Conservation (phyloP, 805 yeast genomes). For the Metschnikowia drakensbergensis region DNA sequence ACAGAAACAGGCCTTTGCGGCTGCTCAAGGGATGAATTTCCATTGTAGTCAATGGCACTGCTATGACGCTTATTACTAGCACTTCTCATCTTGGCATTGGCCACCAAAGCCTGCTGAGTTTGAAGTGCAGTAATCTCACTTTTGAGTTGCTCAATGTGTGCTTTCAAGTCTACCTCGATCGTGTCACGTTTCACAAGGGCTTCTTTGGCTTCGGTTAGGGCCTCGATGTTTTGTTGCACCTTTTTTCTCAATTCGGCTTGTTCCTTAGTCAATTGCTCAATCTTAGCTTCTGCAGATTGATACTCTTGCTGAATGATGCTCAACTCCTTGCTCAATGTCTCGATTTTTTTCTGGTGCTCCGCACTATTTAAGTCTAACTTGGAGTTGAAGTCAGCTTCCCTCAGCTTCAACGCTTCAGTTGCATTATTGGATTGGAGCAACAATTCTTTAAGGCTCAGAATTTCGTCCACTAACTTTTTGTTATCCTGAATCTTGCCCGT, state of each 20-base stretch:
- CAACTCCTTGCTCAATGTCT: constrained; percentile 53
- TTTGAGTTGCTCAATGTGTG: constrained; percentile 54
- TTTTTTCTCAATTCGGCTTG: constrained; percentile 64
- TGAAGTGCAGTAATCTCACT: constrained; percentile 47
- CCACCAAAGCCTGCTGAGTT: constrained; percentile 34
- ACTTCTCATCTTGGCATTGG: constrained; percentile 29
- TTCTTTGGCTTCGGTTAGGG: constrained; percentile 56
- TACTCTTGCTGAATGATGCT: constrained; percentile 52
- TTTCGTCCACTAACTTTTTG: constrained; percentile 61
- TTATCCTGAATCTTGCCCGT: constrained; percentile 80
- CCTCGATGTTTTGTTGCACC: constrained; percentile 56
- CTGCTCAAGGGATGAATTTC: constrained; percentile 34
- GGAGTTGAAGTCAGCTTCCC: constrained; percentile 51
- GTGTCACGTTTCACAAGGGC: constrained; percentile 56
- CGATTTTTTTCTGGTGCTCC: constrained; percentile 48
- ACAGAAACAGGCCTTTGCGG: constrained; percentile 57
- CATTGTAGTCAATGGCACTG: constrained; percentile 36
- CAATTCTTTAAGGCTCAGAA: constrained; percentile 42
- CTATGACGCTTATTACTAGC: constrained; percentile 40
- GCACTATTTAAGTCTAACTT: constrained; percentile 42
- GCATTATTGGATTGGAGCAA: constrained; percentile 53
- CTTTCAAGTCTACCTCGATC: constrained; percentile 62
- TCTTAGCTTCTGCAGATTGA: constrained; percentile 53
- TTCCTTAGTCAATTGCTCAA: constrained; percentile 55
- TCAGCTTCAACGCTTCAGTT: constrained; percentile 50